Conservation (phyloP, 371 early-diverging fungal species). For the Zancudomyces culisetae region DNA sequence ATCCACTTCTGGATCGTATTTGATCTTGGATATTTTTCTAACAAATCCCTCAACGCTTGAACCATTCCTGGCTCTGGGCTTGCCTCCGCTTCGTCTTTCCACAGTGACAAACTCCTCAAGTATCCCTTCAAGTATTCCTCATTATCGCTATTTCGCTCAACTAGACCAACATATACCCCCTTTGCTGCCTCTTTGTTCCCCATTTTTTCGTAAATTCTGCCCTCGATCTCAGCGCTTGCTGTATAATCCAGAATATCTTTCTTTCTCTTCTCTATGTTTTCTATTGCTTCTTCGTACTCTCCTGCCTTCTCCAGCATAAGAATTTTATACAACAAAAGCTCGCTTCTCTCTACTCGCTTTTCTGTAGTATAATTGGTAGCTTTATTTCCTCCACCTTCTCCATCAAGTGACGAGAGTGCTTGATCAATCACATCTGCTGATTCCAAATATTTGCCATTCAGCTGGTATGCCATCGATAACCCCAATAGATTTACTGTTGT, state of each 20-base stretch:
- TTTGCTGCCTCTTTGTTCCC: conserved; percentile 53
- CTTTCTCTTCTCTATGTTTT: conserved; percentile 49
- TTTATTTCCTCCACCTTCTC: too few species aligned
- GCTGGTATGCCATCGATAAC: conserved; percentile 66
- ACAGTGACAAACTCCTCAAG: conserved; percentile 9
- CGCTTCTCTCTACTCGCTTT: conserved; percentile 5
- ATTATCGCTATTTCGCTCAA: conserved; percentile 66
- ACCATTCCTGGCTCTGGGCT: not conserved
- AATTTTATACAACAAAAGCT: conserved; percentile 23
- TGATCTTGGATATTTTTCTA: conserved; percentile 56
- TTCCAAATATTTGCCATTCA: conserved; percentile 49
- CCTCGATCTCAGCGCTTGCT: conserved; percentile 53
- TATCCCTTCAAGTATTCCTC: conserved; percentile 46
- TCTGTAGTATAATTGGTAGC: too few species aligned
- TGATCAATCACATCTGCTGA: conserved; percentile 37
- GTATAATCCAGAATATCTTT: conserved; percentile 48
- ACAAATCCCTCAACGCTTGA: conserved; percentile 29
- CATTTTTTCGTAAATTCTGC: conserved; percentile 38
- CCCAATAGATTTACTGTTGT: conserved; percentile 67
- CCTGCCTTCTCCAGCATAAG: conserved; percentile 58
- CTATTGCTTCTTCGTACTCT: conserved; percentile 49
- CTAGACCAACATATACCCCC: conserved; percentile 42
- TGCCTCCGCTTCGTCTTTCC: conserved; percentile 2
- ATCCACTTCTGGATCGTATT: conserved; percentile 55
- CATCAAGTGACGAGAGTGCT: too few species aligned